Evolutionary conservation across 192 early-diverging fungal species (phyloP), one percentile per base, ranked within the genome.

Genomic region (Jimgerdemannia lactiflua): DNA sequence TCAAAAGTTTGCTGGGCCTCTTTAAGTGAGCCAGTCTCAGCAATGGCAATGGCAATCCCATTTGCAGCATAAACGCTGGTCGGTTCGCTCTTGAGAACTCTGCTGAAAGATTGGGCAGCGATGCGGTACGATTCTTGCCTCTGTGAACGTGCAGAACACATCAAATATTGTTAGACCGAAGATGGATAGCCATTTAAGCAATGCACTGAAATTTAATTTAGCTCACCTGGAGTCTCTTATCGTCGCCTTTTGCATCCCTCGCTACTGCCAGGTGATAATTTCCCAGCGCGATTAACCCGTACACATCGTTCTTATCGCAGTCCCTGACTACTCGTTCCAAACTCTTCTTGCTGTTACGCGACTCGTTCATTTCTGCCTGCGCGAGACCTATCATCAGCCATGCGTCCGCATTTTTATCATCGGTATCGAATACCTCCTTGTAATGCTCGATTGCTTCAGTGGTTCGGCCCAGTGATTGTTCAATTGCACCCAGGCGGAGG

Each of bases 21-120:
- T 4, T 81, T 74, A 8, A 87, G 76, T 42, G 82, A 75, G 0
- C 89, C 91, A 14, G 82, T 82, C 76, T 96, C 95, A 70, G 93
- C 94, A 71, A 96, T 77, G 4, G 91, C 87, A 66, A 97, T 94
- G 4, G 92, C 96, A 42, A 95, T 84, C 19, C 97, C 97, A 65
- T 94, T 91, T 0, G 93, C 93, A 2, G 95, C 97, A 43, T 92
- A 91, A 0, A 90, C 85, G 74, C 95, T 95, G 68, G 75, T 78
- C 7, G 80, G 79, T 73, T 98, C 96, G 3, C 88, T 75, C 71
- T 85, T 78, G 64, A 96, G 67, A 4, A 87, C 90, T 77, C 92
- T 94, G 49, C 90, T 88, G 75, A 94, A 97, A 72, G 93, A 97
- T 78, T 95, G 92, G 42, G 90, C 78, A 2, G 93, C 91, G n/a